Conservation (phyloP, 768 basidiomycete species). For the Galerina marginata region DNA sequence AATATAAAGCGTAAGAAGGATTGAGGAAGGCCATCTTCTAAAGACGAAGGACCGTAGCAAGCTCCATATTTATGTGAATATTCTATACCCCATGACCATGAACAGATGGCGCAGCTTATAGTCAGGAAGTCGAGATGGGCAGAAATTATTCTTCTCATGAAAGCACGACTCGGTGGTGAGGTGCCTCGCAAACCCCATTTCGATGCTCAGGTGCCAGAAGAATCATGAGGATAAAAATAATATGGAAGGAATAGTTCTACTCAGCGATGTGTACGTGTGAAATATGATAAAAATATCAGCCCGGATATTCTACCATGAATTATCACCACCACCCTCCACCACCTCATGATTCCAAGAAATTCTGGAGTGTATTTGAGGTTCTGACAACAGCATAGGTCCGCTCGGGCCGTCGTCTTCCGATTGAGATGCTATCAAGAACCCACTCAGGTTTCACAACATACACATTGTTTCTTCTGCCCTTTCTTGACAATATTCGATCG, state of each 20-base stretch:
- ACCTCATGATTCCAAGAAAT: conserved; percentile 16
- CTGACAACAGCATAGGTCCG: conserved; percentile 58
- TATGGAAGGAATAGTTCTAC: neutral
- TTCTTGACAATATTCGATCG: conserved; percentile 58
- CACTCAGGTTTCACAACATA: conserved; percentile 80
- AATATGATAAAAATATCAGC: neutral
- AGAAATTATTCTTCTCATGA: conserved; percentile 4
- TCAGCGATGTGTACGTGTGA: conserved; percentile 12
- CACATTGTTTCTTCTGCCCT: conserved; percentile 50
- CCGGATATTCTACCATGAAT: too few relatives aligned
- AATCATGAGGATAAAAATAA: conserved; percentile 11
- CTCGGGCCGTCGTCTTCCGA: conserved; percentile 67
- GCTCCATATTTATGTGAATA: neutral
- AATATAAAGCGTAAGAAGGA: neutral
- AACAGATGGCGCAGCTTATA: neutral
- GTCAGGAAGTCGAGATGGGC: neutral
- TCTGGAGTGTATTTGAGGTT: conserved; percentile 36
- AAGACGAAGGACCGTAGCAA: neutral
- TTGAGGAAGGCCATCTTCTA: conserved; percentile 5
- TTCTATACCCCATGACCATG: conserved; percentile 1
- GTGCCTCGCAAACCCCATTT: conserved; percentile 15
- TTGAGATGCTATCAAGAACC: conserved; percentile 69
- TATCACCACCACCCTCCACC: too few relatives aligned
- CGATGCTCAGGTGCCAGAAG: conserved; percentile 12
- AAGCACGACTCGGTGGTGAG: conserved; percentile 4